Percentiles rank a stretch among this genome's conserved stretches.
These are phyloP conservation scores for Endocarpon pusillum DNA, from an alignment of 495 filamentous ascomycete species.

Conservation along the genomic window DNA sequence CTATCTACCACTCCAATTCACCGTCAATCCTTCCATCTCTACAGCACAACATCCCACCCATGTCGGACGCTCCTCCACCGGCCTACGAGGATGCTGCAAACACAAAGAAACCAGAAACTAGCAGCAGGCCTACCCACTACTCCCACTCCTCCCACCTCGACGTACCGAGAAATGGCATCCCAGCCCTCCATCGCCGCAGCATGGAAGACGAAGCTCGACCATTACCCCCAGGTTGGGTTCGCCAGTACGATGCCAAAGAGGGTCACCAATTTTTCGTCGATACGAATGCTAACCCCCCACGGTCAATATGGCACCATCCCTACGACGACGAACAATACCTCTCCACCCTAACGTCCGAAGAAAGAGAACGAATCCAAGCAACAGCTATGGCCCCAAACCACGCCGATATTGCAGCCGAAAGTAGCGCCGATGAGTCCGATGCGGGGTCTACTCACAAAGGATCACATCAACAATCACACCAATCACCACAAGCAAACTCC, in stretches of 20 bases:
- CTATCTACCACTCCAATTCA: not conserved
- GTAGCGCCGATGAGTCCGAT: conserved; percentile 23
- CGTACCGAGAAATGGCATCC: conserved; percentile 23
- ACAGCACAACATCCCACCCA: not conserved
- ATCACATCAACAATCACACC: conserved; percentile 3
- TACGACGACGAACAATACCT: conserved; percentile 33
- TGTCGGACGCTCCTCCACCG: conserved; percentile 7
- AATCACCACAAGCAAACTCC: conserved; percentile 4
- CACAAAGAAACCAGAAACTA: conserved; percentile 4
- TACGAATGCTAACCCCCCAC: conserved; percentile 25
- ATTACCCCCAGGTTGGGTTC: conserved; percentile 26
- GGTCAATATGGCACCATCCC: conserved; percentile 33
- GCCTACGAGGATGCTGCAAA: conserved; percentile 15
- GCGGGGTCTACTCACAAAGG: too few species aligned
- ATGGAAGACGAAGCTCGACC: conserved; percentile 33
- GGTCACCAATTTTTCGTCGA: conserved; percentile 36
- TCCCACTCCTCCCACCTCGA: not conserved
- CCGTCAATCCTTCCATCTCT: not conserved
- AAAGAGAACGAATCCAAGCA: conserved; percentile 18
- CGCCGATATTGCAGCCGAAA: conserved; percentile 23
- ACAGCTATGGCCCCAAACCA: conserved; percentile 16
- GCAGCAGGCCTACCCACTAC: conserved; percentile 1
- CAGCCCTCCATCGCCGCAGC: conserved; percentile 20
- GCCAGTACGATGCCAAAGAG: conserved; percentile 24
- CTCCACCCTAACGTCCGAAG: conserved; percentile 16